These are phyloP conservation scores for Zymoseptoria pseudotritici DNA, from an alignment of 2,329 filamentous ascomycete species.

Conservation along the genomic window DNA sequence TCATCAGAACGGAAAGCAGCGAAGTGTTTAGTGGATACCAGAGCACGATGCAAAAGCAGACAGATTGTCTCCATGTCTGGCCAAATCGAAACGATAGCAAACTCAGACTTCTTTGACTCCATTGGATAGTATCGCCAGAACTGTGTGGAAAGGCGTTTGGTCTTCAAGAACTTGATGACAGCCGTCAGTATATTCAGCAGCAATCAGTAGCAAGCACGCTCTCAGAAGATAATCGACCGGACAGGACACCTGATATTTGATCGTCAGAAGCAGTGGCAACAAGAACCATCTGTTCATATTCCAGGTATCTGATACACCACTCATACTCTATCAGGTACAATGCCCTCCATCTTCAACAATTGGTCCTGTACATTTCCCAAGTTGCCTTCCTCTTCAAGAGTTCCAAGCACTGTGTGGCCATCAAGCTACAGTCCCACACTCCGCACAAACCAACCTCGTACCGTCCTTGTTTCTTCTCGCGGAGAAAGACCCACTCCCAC, in stretches of 20 bases:
- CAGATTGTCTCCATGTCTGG: neutral
- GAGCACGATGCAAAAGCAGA: neutral
- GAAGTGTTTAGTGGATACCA: neutral
- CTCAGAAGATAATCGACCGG: neutral
- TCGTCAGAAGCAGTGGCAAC: neutral
- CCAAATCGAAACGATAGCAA: neutral
- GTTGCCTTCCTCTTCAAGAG: neutral
- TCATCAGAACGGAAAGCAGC: neutral
- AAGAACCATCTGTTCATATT: neutral
- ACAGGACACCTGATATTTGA: neutral
- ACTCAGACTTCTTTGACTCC: neutral
- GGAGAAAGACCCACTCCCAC: conserved; percentile 56
- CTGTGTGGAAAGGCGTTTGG: neutral
- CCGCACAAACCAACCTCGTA: conserved; percentile 55
- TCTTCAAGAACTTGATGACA: neutral
- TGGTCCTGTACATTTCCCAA: neutral
- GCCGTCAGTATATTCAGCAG: neutral
- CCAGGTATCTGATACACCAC: neutral
- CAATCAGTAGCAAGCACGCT: neutral
- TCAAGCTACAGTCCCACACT: conserved; percentile 34
- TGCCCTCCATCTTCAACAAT: neutral
- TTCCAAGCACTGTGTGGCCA: neutral
- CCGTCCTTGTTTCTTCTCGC: conserved; percentile 48
- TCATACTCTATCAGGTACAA: neutral
- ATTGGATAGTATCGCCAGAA: neutral